Evolutionary conservation across 768 basidiomycete genomes (phyloP).

Genomic region (Termitomyces sp.): DNA sequence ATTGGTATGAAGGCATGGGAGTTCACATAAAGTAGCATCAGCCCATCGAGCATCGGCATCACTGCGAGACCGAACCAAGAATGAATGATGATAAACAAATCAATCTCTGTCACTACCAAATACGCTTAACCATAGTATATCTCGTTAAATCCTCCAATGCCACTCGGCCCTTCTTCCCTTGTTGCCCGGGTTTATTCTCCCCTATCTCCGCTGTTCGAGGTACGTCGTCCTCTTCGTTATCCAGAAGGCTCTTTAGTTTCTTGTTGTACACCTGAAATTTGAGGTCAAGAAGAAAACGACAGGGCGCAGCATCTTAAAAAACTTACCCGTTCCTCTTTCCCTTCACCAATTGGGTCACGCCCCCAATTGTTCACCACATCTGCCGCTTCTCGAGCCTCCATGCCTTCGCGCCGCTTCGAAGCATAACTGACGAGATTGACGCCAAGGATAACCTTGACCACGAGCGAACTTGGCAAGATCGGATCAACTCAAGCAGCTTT

Average conservation of each 20-base stretch:
- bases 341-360: conserved; percentile 88
- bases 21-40: conserved; percentile 1
- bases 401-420: conserved; percentile 61
- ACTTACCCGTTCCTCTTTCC: conserved; percentile 74
- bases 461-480: conserved; percentile 55
- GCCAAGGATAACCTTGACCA: conserved; percentile 90
- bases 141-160: conserved; percentile 85
- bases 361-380: conserved; percentile 86
- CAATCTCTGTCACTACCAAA: conserved; percentile 44
- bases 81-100: not conserved
- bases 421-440: conserved; percentile 85
- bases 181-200: conserved; percentile 41
- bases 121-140: conserved; percentile 95
- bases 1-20: too few relatives aligned
- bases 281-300: not conserved
- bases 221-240: conserved; percentile 66
- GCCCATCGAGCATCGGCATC: not conserved
- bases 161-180: conserved; percentile 52
- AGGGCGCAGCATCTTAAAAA: not conserved
- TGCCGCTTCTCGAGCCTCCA: conserved; percentile 69
- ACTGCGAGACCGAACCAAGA: not conserved
- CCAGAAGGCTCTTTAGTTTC: conserved; percentile 68
- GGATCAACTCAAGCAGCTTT: not conserved
- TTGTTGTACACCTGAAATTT: conserved; percentile 69
- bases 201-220: conserved; percentile 67